A percentile compares a stretch with the other conserved stretches of the same genome.
phyloP scores from a whole-genome alignment of 2,329 filamentous ascomycete species.

The Cucurbitaria berberidis region DNA sequence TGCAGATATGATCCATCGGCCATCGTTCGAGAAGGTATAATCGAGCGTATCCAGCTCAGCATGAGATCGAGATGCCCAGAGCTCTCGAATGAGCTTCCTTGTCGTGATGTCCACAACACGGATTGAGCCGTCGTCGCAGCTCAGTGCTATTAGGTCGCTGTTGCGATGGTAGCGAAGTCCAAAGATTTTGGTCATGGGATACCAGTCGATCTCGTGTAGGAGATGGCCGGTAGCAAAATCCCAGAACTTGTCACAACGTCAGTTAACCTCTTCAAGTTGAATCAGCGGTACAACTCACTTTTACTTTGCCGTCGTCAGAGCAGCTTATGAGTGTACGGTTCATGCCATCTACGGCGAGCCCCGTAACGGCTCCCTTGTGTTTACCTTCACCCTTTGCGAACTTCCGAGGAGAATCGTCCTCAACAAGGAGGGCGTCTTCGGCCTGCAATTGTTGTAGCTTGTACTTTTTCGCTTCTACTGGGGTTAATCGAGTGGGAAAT shows the following conservation, averaged over 20 bases:
- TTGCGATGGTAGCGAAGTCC: slow-evolving; percentile 79
- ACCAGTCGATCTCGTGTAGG: slow-evolving; percentile 82
- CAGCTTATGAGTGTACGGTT: slow-evolving; percentile 87
- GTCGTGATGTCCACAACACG: slow-evolving; percentile 90
- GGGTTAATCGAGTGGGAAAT: slow-evolving; percentile 81
- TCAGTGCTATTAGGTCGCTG: slow-evolving; percentile 85
- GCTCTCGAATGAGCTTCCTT: slow-evolving; percentile 86
- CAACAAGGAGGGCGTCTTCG: slow-evolving; percentile 47
- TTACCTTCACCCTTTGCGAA: slow-evolving; percentile 65
- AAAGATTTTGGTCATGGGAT: slow-evolving; percentile 75
- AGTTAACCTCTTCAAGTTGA: slow-evolving; percentile 4
- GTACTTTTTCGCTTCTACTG: slow-evolving; percentile 77
- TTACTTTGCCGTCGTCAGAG: slow-evolving; percentile 87
- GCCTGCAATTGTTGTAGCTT: slow-evolving; percentile 69
- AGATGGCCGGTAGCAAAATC: slow-evolving; percentile 85
- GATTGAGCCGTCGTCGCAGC: slow-evolving; percentile 87
- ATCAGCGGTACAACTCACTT: slow-evolving; percentile 52
- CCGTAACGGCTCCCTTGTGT: slow-evolving; percentile 83
- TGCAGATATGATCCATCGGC: slow-evolving; percentile 89
- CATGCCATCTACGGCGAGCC: slow-evolving; percentile 84
- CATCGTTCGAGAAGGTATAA: slow-evolving; percentile 81
- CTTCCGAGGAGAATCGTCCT: slow-evolving; percentile 38
- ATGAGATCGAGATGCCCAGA: slow-evolving; percentile 70
- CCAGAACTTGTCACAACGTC: slow-evolving; percentile 70
- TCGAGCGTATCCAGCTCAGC: slow-evolving; percentile 46